Base-by-base conservation (phyloP, 2,329 filamentous ascomycete species). In the Coniochaeta sp. region DNA sequence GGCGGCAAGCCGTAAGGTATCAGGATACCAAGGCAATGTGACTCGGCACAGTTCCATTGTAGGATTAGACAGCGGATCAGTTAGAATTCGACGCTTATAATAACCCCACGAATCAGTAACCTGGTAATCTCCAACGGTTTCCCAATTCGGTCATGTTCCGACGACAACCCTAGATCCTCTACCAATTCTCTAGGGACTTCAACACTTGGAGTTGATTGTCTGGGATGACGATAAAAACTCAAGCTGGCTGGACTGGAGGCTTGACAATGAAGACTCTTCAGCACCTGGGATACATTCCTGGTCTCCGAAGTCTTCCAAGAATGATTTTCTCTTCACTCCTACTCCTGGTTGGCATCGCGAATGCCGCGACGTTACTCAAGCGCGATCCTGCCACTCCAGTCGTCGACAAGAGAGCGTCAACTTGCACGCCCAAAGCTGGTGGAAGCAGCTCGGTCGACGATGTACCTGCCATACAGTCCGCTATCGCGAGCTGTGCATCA, bases 401-500 rank as follows among this genome's bases (percentile, higher is more conserved):
- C 30, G 6, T 52, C 32, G 17, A 40, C 38, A 40, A 58, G 24
- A 26, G 47, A 38, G 59, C 58, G 26, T 58, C 56, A 7, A 60
- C 62, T 24, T 63, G 62, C 47, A 63, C 62, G 5, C 62, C 62
- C 7, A 58, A 42, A 5, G 58, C 62, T 12, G 62, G 60, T 28
- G 62, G 62, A 19, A 62, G 55, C 28, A 59, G 58, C 2, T 70
- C 68, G 1, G 69, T 64, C 0, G 76, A 80, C 56, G 78, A 80
- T 61, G 70, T 72, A 0, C 77, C 78, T 1, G 75, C 75, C 1
- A 79, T 81, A 52, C 64, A 67, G 38, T 68, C 73, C 1, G 77
- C 78, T 0, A 73, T 81, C 17, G 57, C 70, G 16, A 66, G 64
- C 12, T 79, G 76, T 58, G 30, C 64, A 3, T 65, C 64, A 6